A percentile compares a stretch with the other conserved stretches of the same genome.
Conservation (phyloP, 2,329 filamentous ascomycete species). For the Talaromyces sp. region DNA sequence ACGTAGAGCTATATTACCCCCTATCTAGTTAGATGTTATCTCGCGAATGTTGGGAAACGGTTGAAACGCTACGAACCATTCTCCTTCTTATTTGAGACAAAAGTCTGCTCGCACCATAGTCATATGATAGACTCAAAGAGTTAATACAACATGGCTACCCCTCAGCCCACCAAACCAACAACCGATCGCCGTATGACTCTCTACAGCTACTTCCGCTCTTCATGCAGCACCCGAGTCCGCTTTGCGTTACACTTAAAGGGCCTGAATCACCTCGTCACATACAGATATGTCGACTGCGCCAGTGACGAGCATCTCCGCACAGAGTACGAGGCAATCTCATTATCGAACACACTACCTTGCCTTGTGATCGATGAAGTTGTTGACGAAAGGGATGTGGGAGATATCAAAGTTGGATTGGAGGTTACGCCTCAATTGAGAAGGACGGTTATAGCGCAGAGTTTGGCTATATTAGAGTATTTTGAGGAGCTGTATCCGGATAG, state of each 20-base stretch:
- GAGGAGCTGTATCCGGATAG: background rate
- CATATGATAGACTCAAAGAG: background rate
- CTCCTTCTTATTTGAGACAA: background rate
- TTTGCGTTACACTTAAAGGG: conserved; percentile 1
- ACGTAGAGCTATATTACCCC: background rate
- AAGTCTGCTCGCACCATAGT: background rate
- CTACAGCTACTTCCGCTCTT: conserved; percentile 11
- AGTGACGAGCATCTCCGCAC: background rate
- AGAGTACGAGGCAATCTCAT: conserved; percentile 3
- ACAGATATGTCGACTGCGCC: conserved; percentile 1
- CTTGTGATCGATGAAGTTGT: background rate
- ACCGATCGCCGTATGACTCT: background rate
- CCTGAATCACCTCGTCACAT: background rate
- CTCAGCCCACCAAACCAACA: background rate
- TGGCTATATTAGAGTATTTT: conserved; percentile 4
- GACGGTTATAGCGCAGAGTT: background rate
- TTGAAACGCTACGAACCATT: background rate
- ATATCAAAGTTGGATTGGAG: background rate
- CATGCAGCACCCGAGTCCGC: conserved; percentile 6
- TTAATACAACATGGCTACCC: background rate
- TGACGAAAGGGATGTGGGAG: background rate
- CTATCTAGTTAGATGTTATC: background rate
- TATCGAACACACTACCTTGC: conserved; percentile 1
- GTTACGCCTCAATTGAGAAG: background rate
- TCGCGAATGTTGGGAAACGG: background rate